Base-by-base conservation (phyloP, 306 rosid species). In the Quercus engelmannii region DNA sequence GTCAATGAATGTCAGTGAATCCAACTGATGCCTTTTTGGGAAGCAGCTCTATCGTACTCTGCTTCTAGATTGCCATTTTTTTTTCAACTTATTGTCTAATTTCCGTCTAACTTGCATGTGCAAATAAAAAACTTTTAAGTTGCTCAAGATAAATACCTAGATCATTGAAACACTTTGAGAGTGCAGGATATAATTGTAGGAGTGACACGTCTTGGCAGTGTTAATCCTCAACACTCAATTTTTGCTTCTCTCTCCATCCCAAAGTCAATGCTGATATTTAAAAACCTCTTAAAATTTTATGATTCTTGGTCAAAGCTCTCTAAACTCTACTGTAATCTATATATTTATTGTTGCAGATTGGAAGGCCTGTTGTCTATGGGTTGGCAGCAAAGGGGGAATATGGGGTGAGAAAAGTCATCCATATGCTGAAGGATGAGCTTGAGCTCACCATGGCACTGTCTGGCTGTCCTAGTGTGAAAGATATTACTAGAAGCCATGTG, bases 361-460 rank as follows among this genome's bases (percentile, higher is more conserved):
- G 72, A 19, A 67, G 72, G 49, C 72, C 72, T 67, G 72, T 67
- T 33, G 13, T 67, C 51, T 85, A 52, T 43, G 92, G 92, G 49
- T 82, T 89, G 6, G 89, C 92, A 18, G 89, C 87, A 76, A 83
- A 49, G 69, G 92, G 95, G 23, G 89, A 87, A 78, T 25, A 14
- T 20, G 95, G 95, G 5, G 92, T 84, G 43, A 85, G 81, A 81
- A 74, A 54, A 46, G 90, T 87, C 26, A 38, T 89, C 35, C 84
- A 89, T 55, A 89, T 84, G 87, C 81, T 89, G 30, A 89, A 85
- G 87, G 84, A 88, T 61, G 91, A 87, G 79, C 82, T 89, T 26
- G 91, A 85, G 82, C 88, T 87, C 61, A 80, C 89, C 7, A 87
- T 87, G 90, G 83, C 90, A 41, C 86, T 87, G 31, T 80, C 91